phyloP scores from a whole-genome alignment of 73 alveolate species.

The Paramecium sonneborni region DNA sequence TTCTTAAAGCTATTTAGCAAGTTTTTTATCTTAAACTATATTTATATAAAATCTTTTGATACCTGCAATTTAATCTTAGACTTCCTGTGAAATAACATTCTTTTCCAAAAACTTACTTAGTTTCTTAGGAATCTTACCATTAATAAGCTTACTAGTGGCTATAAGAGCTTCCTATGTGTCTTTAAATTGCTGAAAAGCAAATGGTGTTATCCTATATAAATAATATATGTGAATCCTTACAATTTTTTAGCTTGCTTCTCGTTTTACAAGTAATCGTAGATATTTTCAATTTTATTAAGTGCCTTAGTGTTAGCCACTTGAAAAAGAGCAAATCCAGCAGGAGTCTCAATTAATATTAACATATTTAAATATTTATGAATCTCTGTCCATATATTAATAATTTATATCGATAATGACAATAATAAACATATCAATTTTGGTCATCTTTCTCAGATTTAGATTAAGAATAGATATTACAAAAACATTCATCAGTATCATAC shows the following conservation, averaged over 20 bases:
- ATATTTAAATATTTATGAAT: conserved; percentile 19
- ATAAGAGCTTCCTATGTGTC: conserved; percentile 66
- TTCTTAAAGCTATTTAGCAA: conserved; percentile 86
- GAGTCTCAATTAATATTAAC: conserved; percentile 47
- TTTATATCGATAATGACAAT: conserved; percentile 47
- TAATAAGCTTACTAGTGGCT: conserved; percentile 77
- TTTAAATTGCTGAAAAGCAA: conserved; percentile 62
- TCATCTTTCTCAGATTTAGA: conserved; percentile 2
- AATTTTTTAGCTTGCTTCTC: conserved; percentile 53
- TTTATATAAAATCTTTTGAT: not conserved
- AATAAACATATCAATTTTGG: conserved; percentile 45
- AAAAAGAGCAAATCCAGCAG: conserved; percentile 56
- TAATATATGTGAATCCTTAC: not conserved
- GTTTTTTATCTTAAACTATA: conserved; percentile 89
- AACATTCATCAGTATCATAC: not conserved
- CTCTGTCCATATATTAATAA: conserved; percentile 18
- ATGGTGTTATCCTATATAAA: conserved; percentile 42
- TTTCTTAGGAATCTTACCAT: conserved; percentile 91
- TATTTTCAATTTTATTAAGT: conserved; percentile 27
- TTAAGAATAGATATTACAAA: conserved; percentile 6
- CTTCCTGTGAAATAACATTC: conserved; percentile 89
- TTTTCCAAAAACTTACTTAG: conserved; percentile 91
- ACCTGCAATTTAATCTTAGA: conserved; percentile 86
- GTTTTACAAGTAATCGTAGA: conserved; percentile 36
- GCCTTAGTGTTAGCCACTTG: conserved; percentile 41